phyloP scores from a whole-genome alignment of 2,329 filamentous ascomycete species.

The Sporothrix mexicana region DNA sequence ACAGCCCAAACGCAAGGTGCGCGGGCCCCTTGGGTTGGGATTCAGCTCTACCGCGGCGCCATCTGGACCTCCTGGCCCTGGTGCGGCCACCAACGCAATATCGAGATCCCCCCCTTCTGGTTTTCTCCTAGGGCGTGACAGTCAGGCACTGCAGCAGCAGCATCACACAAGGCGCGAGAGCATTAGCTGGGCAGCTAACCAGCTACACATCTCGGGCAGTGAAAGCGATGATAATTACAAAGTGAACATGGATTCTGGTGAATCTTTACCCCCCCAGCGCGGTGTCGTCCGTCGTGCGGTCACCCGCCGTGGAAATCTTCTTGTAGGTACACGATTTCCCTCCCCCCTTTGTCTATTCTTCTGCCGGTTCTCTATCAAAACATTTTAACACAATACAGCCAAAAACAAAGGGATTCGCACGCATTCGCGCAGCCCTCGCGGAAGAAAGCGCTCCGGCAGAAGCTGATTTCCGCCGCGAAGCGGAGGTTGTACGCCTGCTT shows the following conservation, averaged over 20 bases:
- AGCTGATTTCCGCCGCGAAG: conserved; percentile 85
- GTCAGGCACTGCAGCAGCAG: conserved; percentile 10
- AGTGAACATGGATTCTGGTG: conserved; percentile 53
- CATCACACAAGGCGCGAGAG: conserved; percentile 77
- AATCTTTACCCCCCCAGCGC: conserved; percentile 60
- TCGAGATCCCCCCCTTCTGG: conserved; percentile 75
- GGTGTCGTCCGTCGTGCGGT: conserved; percentile 83
- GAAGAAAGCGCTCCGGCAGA: conserved; percentile 90
- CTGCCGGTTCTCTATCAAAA: background rate
- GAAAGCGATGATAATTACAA: conserved; percentile 75
- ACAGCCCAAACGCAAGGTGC: conserved; percentile 62
- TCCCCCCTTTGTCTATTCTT: background rate
- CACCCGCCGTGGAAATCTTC: conserved; percentile 83
- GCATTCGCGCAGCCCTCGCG: conserved; percentile 85
- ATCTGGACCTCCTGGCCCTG: conserved; percentile 41
- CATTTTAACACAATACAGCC: conserved; percentile 51
- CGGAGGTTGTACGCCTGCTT: conserved; percentile 91
- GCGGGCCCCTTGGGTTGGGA: conserved; percentile 57
- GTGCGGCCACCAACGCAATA: conserved; percentile 41
- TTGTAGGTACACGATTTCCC: conserved; percentile 61
- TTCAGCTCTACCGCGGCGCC: conserved; percentile 51
- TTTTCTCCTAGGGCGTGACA: conserved; percentile 39
- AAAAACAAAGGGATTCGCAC: conserved; percentile 94
- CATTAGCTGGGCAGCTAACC: conserved; percentile 87
- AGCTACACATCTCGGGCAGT: conserved; percentile 80